A percentile compares a stretch with the other conserved stretches of the same genome.
Conservation (phyloP, 495 filamentous ascomycete species). For the Lineolata rhizophorae region DNA sequence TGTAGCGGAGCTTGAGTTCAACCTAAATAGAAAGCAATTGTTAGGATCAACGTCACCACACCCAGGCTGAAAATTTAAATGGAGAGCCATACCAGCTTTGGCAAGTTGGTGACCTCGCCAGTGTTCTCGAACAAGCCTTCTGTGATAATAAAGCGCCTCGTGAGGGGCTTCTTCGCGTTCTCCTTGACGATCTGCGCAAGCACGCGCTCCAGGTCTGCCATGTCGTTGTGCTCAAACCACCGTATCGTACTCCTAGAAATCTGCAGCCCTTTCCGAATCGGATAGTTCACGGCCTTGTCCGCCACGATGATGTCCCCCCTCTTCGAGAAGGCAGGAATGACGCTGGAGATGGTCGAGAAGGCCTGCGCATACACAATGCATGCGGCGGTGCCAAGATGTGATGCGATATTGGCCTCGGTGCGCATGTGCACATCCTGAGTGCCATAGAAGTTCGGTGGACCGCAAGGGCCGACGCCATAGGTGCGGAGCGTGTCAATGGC, state of each 20-base stretch:
- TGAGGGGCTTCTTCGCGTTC: slow-evolving; percentile 71
- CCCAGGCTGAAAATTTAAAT: slow-evolving; percentile 1
- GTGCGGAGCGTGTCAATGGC: slow-evolving; percentile 81
- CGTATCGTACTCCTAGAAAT: slow-evolving; percentile 71
- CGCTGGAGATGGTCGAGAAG: slow-evolving; percentile 81
- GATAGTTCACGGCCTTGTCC: slow-evolving; percentile 85
- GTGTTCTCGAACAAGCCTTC: slow-evolving; percentile 85
- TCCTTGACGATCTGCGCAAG: slow-evolving; percentile 71
- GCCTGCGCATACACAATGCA: slow-evolving; percentile 92
- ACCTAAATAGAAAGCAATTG: slow-evolving; percentile 31
- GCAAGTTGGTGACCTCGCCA: slow-evolving; percentile 69
- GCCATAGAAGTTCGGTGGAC: slow-evolving; percentile 92
- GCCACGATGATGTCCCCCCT: slow-evolving; percentile 94
- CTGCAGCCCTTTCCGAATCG: slow-evolving; percentile 84
- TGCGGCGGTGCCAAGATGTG: slow-evolving; percentile 61
- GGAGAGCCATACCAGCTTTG: slow-evolving; percentile 46
- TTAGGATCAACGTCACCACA: slow-evolving; percentile 5
- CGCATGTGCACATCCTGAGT: slow-evolving; percentile 98
- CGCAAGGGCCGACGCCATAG: slow-evolving; percentile 92
- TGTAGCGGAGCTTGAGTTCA: slow-evolving; percentile 81
- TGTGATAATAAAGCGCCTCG: slow-evolving; percentile 84
- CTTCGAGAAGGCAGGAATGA: slow-evolving; percentile 93
- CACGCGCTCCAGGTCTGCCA: slow-evolving; percentile 77
- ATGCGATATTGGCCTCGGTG: slow-evolving; percentile 81
- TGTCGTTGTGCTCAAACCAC: slow-evolving; percentile 94